These are phyloP conservation scores for Epichloe typhina DNA, from an alignment of 2,329 filamentous ascomycete genomes.

Conservation along the genomic window DNA sequence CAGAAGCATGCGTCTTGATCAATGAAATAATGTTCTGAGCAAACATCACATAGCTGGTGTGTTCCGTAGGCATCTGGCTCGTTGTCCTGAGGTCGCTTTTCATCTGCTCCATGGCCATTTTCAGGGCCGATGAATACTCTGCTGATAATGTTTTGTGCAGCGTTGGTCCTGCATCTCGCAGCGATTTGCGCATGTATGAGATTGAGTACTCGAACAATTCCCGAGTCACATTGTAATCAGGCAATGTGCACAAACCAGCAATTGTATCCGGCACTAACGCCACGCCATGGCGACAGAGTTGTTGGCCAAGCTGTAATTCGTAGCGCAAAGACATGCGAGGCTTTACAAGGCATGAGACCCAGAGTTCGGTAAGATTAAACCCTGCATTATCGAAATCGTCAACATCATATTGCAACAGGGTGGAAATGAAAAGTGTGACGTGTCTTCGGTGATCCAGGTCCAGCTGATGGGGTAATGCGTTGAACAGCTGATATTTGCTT, in stretches of 20 bases:
- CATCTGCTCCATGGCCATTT: conserved; percentile 39
- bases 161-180: conserved; percentile 26
- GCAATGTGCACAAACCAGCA: conserved; percentile 21
- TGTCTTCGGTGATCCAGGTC: conserved; percentile 29
- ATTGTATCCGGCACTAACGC: conserved; percentile 29
- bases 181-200: conserved; percentile 34
- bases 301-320: conserved; percentile 35
- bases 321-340: conserved; percentile 32
- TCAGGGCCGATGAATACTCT: conserved; percentile 31
- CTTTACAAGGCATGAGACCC: conserved; percentile 38
- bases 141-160: conserved; percentile 23
- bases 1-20: conserved; percentile 39
- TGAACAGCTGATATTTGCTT: conserved; percentile 38
- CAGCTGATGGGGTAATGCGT: conserved; percentile 25
- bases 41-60: conserved; percentile 36
- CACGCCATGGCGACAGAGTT: conserved; percentile 28
- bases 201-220: conserved; percentile 37
- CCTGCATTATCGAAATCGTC: conserved; percentile 33
- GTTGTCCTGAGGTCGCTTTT: conserved; percentile 33
- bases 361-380: conserved; percentile 36
- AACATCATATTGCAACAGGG: conserved; percentile 32
- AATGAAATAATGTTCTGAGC: conserved; percentile 37
- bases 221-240: conserved; percentile 35
- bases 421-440: conserved; percentile 37
- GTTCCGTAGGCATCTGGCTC: conserved; percentile 23